These are phyloP conservation scores for Chenopodium quinoa DNA, from an alignment of 148 eudicot species.

Conservation along the genomic window DNA sequence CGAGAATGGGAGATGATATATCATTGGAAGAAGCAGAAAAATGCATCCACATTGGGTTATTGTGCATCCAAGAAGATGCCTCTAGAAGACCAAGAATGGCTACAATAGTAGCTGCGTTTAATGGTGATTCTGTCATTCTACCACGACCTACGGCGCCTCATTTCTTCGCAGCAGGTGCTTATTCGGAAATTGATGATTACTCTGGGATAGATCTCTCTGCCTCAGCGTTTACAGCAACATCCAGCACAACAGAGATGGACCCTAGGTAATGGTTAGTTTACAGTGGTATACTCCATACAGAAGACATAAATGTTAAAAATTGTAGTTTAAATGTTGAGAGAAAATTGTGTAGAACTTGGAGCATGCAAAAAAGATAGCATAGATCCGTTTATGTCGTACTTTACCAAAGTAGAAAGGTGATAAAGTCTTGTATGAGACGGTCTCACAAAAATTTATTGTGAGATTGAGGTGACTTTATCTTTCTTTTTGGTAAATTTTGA, in stretches of 20 bases:
- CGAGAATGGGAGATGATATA: conserved; percentile 13
- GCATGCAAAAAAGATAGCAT: background rate
- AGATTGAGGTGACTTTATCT: background rate
- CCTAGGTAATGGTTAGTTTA: conserved; percentile 11
- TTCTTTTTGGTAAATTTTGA: too few relatives aligned
- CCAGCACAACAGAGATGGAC: conserved; percentile 13
- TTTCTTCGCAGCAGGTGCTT: conserved; percentile 16
- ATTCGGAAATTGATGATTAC: background rate
- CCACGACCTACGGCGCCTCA: conserved; percentile 35
- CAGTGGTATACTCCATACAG: background rate
- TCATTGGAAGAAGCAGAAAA: conserved; percentile 19
- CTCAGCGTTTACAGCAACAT: conserved; percentile 18
- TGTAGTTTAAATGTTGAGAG: background rate
- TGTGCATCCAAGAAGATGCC: conserved; percentile 39
- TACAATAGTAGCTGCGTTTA: conserved; percentile 23
- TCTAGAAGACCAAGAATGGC: conserved; percentile 35
- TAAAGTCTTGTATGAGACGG: background rate
- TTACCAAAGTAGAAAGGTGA: background rate
- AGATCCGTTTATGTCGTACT: background rate
- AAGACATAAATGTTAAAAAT: background rate
- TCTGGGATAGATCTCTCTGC: conserved; percentile 8
- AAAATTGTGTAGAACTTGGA: background rate
- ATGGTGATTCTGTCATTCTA: conserved; percentile 23
- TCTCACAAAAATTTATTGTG: background rate
- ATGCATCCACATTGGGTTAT: conserved; percentile 32